A percentile compares a stretch with the other conserved stretches of the same genome.
phyloP scores from a whole-genome alignment of 768 basidiomycete species.

The Termitomyces sp. region DNA sequence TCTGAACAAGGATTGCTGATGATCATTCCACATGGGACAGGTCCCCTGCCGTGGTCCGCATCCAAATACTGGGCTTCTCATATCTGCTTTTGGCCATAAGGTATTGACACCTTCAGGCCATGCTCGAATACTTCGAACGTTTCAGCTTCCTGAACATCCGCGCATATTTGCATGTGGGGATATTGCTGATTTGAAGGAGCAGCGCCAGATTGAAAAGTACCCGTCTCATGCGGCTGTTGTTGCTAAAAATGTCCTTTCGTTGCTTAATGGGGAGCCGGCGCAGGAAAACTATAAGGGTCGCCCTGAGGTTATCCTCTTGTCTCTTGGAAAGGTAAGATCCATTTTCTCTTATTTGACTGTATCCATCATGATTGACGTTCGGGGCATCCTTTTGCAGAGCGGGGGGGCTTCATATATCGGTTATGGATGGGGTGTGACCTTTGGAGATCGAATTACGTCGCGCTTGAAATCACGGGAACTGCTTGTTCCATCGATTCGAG shows the following conservation, averaged over 20 bases:
- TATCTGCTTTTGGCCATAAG: conserved; percentile 33
- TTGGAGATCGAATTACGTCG: conserved; percentile 45
- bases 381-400: conserved; percentile 26
- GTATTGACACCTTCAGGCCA: conserved; percentile 38
- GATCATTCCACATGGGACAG: conserved; percentile 19
- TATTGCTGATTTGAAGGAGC: conserved; percentile 60
- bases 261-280: conserved; percentile 35
- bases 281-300: conserved; percentile 44
- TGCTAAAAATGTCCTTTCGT: conserved; percentile 45
- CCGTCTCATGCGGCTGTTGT: conserved; percentile 44
- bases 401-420: conserved; percentile 42
- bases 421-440: conserved; percentile 44
- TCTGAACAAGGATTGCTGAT: not conserved
- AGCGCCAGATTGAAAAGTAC: conserved; percentile 55
- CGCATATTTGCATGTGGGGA: conserved; percentile 69
- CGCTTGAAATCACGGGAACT: conserved; percentile 40
- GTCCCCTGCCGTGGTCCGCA: conserved; percentile 39
- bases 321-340: conserved; percentile 52
- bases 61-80: conserved; percentile 53
- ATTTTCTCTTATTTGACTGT: not conserved
- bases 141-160: conserved; percentile 51
- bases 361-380: conserved; percentile 4
- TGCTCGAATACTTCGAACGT: conserved; percentile 54
- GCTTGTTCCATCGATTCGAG: conserved; percentile 21
- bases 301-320: conserved; percentile 52